A percentile compares a stretch with the other conserved stretches of the same genome.
phyloP scores from a whole-genome alignment of 2,329 filamentous ascomycete genomes.

The Hypocrella siamensis region DNA sequence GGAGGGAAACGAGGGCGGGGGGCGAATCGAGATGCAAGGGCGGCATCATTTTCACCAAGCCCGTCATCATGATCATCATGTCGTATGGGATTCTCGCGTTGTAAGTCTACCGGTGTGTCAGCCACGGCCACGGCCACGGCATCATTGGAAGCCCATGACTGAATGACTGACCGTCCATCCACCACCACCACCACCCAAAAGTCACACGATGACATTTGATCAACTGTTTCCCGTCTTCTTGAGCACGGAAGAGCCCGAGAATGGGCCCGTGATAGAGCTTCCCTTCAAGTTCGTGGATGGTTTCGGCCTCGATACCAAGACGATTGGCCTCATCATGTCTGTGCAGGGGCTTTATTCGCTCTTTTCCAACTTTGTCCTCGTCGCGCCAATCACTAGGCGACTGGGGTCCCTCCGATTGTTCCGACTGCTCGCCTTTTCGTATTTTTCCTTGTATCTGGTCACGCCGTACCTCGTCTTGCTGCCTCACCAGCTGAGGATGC shows the following conservation, averaged over 20 bases:
- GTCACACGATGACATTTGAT: slow-evolving; percentile 94
- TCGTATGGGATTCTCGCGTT: slow-evolving; percentile 89
- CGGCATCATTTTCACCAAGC: slow-evolving; percentile 55
- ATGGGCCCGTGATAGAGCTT: slow-evolving; percentile 34
- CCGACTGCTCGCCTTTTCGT: slow-evolving; percentile 63
- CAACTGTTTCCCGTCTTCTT: slow-evolving; percentile 87
- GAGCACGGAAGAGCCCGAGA: slow-evolving; percentile 44
- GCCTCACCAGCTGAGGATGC: slow-evolving; percentile 53
- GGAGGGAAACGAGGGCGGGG: too few species aligned
- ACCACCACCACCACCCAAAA: too few species aligned
- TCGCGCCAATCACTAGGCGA: slow-evolving; percentile 59
- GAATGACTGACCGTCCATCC: background rate
- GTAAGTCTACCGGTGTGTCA: slow-evolving; percentile 39
- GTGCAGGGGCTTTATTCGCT: slow-evolving; percentile 84
- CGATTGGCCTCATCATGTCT: slow-evolving; percentile 77
- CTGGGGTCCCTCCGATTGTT: slow-evolving; percentile 73
- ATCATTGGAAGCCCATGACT: background rate
- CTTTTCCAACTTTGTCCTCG: slow-evolving; percentile 69
- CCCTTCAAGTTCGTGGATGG: slow-evolving; percentile 85
- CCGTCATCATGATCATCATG: slow-evolving; percentile 74
- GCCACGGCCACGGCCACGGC: too few species aligned
- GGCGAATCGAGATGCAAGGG: slow-evolving; percentile 4
- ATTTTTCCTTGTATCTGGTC: slow-evolving; percentile 75
- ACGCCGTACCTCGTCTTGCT: slow-evolving; percentile 83
- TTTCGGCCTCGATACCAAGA: slow-evolving; percentile 67